Evolutionary conservation across 2,329 filamentous ascomycete species (phyloP).

Genomic region (Penicillium janthinellum): DNA sequence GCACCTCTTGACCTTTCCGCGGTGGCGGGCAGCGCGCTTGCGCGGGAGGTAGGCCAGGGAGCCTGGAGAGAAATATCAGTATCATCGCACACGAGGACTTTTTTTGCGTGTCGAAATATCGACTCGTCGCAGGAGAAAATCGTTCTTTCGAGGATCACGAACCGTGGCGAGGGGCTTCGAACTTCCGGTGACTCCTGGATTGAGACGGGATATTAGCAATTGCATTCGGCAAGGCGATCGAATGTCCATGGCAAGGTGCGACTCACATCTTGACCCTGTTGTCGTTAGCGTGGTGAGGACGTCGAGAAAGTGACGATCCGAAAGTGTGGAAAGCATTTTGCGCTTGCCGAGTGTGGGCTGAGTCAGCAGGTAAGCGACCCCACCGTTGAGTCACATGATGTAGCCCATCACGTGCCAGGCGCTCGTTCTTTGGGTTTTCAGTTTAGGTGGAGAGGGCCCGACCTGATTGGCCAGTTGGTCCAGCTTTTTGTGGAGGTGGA

Average conservation of each 20-base stretch:
- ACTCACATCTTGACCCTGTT: constrained; percentile 53
- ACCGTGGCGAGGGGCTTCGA: constrained; percentile 92
- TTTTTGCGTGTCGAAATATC: constrained; percentile 29
- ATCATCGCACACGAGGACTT: constrained; percentile 29
- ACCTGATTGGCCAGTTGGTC: background rate
- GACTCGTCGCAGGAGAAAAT: constrained; percentile 55
- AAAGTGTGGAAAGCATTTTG: constrained; percentile 42
- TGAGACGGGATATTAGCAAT: constrained; percentile 32
- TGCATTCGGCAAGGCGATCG: constrained; percentile 6
- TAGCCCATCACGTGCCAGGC: background rate
- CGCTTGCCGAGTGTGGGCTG: constrained; percentile 48
- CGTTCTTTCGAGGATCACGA: constrained; percentile 63
- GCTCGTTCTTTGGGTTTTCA: background rate
- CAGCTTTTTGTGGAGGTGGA: background rate
- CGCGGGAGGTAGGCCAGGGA: constrained; percentile 83
- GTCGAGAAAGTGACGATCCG: constrained; percentile 46
- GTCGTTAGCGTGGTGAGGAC: constrained; percentile 43
- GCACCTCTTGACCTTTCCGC: constrained; percentile 98
- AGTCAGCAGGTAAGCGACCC: constrained; percentile 40
- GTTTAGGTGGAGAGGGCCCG: no score
- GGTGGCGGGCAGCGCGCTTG: constrained; percentile 91
- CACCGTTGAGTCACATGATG: constrained; percentile 8
- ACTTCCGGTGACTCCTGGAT: constrained; percentile 63
- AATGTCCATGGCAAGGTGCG: constrained; percentile 6
- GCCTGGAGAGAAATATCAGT: constrained; percentile 44